A percentile compares a stretch with the other conserved stretches of the same genome.
Conservation (phyloP, 163 green algal genomes). For the Smithsoniella earleae region DNA sequence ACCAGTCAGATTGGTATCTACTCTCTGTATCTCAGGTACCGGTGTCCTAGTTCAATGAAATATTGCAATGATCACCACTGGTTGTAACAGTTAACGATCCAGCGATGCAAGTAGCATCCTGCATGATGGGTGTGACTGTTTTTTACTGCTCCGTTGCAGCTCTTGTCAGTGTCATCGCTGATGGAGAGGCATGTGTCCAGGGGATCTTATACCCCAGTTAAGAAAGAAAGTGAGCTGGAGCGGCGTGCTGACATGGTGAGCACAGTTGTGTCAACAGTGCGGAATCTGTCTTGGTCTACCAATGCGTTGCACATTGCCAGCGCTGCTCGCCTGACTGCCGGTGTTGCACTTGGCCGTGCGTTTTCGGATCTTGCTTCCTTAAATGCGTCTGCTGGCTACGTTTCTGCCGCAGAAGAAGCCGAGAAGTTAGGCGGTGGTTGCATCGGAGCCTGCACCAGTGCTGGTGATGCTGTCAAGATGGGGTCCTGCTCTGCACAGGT, state of each 20-base stretch:
- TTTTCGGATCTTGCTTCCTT: conserved; percentile 2
- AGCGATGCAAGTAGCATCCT: too few relatives aligned
- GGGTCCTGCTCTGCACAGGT: too few relatives aligned
- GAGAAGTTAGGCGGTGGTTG: conserved; percentile 3
- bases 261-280: background rate
- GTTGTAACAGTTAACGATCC: too few relatives aligned
- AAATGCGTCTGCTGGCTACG: background rate
- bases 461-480: background rate
- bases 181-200: background rate
- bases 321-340: background rate
- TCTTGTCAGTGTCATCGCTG: too few relatives aligned
- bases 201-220: background rate
- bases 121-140: too few relatives aligned
- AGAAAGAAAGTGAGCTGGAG: background rate
- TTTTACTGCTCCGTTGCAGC: too few relatives aligned
- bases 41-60: too few relatives aligned
- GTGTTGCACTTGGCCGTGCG: background rate
- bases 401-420: background rate
- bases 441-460: background rate
- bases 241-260: background rate
- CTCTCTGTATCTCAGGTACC: too few relatives aligned
- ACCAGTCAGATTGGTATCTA: too few relatives aligned
- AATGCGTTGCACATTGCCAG: too few relatives aligned
- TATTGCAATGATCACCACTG: too few relatives aligned
- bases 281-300: background rate